phyloP scores from a whole-genome alignment of 2,329 filamentous ascomycete genomes.

The Verticillium tricorpus region DNA sequence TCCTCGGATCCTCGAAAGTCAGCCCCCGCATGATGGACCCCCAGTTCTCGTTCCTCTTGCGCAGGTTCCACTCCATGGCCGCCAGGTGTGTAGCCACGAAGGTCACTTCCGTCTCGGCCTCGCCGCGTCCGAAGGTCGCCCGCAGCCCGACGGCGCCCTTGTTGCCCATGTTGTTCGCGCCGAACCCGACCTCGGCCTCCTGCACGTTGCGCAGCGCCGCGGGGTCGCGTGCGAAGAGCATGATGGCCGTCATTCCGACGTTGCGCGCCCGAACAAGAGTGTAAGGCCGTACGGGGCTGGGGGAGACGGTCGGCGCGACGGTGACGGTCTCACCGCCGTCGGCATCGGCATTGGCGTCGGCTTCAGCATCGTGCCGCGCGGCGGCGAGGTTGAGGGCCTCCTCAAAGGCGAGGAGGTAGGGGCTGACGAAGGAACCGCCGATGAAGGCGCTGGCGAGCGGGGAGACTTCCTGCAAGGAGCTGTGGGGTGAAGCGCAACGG shows the following conservation, averaged over 20 bases:
- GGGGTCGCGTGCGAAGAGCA: conserved; percentile 72
- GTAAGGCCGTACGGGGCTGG: conserved; percentile 45
- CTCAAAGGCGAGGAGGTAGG: conserved; percentile 70
- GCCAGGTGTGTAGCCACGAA: conserved; percentile 87
- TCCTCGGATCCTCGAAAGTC: conserved; percentile 61
- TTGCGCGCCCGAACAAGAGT: conserved; percentile 67
- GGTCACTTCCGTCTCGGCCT: conserved; percentile 58
- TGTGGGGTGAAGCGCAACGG: conserved; percentile 21
- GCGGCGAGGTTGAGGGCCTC: conserved; percentile 69
- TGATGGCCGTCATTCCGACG: conserved; percentile 83
- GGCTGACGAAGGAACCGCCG: conserved; percentile 70
- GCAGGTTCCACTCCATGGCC: conserved; percentile 75
- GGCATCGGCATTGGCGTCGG: conserved; percentile 11
- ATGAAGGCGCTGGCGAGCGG: conserved; percentile 82
- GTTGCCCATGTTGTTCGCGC: conserved; percentile 84
- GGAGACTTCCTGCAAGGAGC: conserved; percentile 85
- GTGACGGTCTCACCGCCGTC: conserved; percentile 12
- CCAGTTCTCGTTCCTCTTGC: conserved; percentile 83
- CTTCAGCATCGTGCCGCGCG: conserved; percentile 22
- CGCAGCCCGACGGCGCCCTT: conserved; percentile 87
- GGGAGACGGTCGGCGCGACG: conserved; percentile 9
- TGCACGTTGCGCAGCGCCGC: conserved; percentile 61
- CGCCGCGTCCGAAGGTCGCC: conserved; percentile 48
- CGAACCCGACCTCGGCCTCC: conserved; percentile 79
- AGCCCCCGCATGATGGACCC: conserved; percentile 73